Evolutionary conservation across 352 stramenopile species (phyloP).

Genomic region (Thraustotheca clavata): DNA sequence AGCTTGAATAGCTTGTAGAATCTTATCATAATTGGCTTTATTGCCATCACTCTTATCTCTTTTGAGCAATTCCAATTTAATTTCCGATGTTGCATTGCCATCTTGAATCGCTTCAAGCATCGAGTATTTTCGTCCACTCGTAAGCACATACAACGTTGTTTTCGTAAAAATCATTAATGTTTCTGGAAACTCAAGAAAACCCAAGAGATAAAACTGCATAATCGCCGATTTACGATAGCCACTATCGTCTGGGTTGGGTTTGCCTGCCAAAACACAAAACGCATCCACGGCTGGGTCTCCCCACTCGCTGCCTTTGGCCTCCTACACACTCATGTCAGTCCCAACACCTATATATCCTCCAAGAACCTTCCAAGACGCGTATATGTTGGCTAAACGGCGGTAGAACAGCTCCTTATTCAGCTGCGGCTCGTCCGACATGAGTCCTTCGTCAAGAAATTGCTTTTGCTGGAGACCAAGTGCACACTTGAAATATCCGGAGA

Average conservation of each 20-base stretch:
- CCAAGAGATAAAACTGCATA: constrained; percentile 87
- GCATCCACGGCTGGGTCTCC: constrained; percentile 35
- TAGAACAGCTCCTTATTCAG: constrained; percentile 71
- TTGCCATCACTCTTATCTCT: constrained; percentile 77
- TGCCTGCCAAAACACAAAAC: constrained; percentile 77
- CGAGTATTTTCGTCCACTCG: constrained; percentile 80
- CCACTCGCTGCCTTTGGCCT: constrained; percentile 43
- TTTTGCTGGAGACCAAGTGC: no score
- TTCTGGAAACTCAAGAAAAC: constrained; percentile 88
- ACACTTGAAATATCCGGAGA: no score
- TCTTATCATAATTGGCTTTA: constrained; percentile 59
- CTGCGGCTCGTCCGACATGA: constrained; percentile 26
- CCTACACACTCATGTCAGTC: constrained; percentile 22
- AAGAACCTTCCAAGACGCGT: constrained; percentile 51
- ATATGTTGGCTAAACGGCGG: constrained; percentile 65
- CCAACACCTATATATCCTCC: not conserved
- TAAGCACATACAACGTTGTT: constrained; percentile 74
- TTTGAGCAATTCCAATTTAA: constrained; percentile 79
- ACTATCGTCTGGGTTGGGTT: constrained; percentile 74
- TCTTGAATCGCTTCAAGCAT: constrained; percentile 74
- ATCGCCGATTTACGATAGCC: constrained; percentile 85
- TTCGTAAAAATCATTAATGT: constrained; percentile 88
- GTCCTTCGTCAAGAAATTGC: not conserved
- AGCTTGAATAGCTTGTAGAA: constrained; percentile 64
- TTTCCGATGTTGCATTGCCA: constrained; percentile 47